Evolutionary conservation across 2,329 filamentous ascomycete species (phyloP), one percentile per base, ranked within the genome.

Genomic region (Calonectria fujianensis): DNA sequence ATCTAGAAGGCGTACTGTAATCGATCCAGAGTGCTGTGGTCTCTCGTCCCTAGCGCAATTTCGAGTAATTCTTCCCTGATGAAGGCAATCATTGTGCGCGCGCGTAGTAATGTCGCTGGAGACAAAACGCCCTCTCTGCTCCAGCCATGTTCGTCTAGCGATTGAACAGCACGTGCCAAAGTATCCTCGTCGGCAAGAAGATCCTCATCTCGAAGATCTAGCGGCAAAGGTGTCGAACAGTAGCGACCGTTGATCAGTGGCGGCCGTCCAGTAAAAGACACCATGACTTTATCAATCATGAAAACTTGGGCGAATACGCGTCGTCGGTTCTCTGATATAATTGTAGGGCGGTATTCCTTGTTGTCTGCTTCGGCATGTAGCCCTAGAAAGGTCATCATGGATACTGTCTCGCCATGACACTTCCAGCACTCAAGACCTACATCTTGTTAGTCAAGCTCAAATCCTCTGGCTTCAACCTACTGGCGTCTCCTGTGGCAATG

Each of bases 31-130:
- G 75, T 78, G 0, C 73, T 61, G 1, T 76, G 73, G 6, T 74
- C 73, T 0, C 51, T 73, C 1, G 68, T 79, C 3, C 88, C 88
- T 0, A 92, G 82, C 0, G 90, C 90, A 29, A 92, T 85, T 75
- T 92, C 89, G 6, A 93, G 85, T 6, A 93, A 88, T 63, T 93
- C 91, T 74, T 93, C 91, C 3, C 89, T 85, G 10, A 93, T 85
- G 0, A 85, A 79, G 3, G 88, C 87, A 45, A 92, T 85, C 14
- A 87, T 84, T 1, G 85, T 85, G 57, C 88, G 87, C 0, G 89
- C 86, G 32, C 90, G 84, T 0, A 84, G 78, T 70, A 87, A 85
- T 0, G 90, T 91, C 0, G 85, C 84, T 0, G 87, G 80, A 27
- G 87, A 83, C 0, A 91, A 77, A 18, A 41, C 48, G 7, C 66